A percentile compares a stretch with the other conserved stretches of the same genome.
Evolutionary conservation across 352 stramenopile genomes (phyloP).

Genomic region (Pythium phragmitis): DNA sequence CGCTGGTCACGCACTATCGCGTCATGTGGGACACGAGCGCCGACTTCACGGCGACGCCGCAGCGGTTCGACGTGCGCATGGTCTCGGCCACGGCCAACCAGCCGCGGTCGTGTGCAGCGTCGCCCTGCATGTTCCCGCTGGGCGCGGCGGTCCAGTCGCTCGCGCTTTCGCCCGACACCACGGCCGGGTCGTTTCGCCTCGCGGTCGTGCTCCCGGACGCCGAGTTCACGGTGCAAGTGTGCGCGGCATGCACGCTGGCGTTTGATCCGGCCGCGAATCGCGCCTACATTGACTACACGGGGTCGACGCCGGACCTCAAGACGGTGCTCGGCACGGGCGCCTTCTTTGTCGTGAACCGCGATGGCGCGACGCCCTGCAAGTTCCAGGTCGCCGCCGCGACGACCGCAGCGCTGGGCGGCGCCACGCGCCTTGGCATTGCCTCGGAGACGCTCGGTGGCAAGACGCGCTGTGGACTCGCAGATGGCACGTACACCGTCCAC

Average conservation of each 20-base stretch:
- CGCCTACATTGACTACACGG: conserved; percentile 66
- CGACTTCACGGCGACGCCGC: conserved; percentile 37
- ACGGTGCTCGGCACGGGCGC: conserved; percentile 73
- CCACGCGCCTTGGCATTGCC: conserved; percentile 44
- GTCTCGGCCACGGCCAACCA: conserved; percentile 26
- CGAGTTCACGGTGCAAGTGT: conserved; percentile 37
- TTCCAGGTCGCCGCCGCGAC: conserved; percentile 54
- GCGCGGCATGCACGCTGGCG: conserved; percentile 36
- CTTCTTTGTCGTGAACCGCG: conserved; percentile 58
- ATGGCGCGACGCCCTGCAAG: conserved; percentile 35
- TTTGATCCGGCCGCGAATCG: conserved; percentile 38
- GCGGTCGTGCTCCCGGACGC: conserved; percentile 34
- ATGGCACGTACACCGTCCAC: conserved; percentile 51
- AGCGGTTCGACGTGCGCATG: conserved; percentile 59
- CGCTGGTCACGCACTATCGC: conserved; percentile 61
- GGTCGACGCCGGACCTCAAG: conserved; percentile 55
- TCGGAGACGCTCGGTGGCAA: conserved; percentile 16
- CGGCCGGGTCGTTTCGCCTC: conserved; percentile 69
- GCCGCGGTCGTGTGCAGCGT: conserved; percentile 31
- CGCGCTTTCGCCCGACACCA: conserved; percentile 59
- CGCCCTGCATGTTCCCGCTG: conserved; percentile 84
- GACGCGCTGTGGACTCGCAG: conserved; percentile 33
- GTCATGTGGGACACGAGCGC: conserved; percentile 54
- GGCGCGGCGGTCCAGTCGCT: conserved; percentile 92
- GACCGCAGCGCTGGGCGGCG: conserved; percentile 18